phyloP scores from a whole-genome alignment of 352 stramenopile species.

The Phytophthora ohioensis region DNA sequence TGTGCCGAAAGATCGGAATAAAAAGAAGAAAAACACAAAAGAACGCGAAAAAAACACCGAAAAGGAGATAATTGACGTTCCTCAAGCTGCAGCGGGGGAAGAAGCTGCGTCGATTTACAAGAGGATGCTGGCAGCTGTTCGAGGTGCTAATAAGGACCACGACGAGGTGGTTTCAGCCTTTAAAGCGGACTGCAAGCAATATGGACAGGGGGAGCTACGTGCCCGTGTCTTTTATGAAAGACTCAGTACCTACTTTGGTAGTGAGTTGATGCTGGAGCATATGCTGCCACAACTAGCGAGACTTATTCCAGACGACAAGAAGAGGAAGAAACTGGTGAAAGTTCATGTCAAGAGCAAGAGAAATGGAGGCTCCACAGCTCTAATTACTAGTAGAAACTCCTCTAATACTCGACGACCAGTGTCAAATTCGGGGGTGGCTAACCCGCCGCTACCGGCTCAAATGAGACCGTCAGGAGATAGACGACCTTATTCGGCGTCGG shows the following conservation, averaged over 20 bases:
- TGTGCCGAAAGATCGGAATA: slow-evolving; percentile 25
- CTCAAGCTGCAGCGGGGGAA: slow-evolving; percentile 66
- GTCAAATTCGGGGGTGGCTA: slow-evolving; percentile 42
- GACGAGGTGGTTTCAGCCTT: slow-evolving; percentile 78
- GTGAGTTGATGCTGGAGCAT: slow-evolving; percentile 79
- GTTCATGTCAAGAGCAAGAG: slow-evolving; percentile 50
- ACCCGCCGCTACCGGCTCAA: slow-evolving; percentile 24
- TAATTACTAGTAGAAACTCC: slow-evolving; percentile 4
- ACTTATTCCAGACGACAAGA: slow-evolving; percentile 81
- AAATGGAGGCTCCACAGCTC: slow-evolving; percentile 10
- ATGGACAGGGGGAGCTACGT: slow-evolving; percentile 68
- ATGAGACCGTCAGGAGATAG: slow-evolving; percentile 38
- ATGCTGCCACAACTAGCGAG: slow-evolving; percentile 82
- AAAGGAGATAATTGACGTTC: slow-evolving; percentile 49
- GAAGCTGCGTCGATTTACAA: slow-evolving; percentile 86
- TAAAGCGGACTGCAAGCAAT: slow-evolving; percentile 84
- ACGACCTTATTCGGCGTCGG: slow-evolving; percentile 52
- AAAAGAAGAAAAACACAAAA: slow-evolving; percentile 41
- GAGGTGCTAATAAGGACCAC: slow-evolving; percentile 75
- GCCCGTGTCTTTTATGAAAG: slow-evolving; percentile 71
- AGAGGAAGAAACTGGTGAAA: slow-evolving; percentile 79
- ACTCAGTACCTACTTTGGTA: slow-evolving; percentile 71
- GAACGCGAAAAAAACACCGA: slow-evolving; percentile 23
- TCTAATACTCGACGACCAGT: slow-evolving; percentile 37
- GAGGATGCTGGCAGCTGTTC: slow-evolving; percentile 78